A percentile compares a stretch with the other conserved stretches of the same genome.
Conservation (phyloP, 2,329 filamentous ascomycete species). For the Xenosphaeropsis pyriputrescens region DNA sequence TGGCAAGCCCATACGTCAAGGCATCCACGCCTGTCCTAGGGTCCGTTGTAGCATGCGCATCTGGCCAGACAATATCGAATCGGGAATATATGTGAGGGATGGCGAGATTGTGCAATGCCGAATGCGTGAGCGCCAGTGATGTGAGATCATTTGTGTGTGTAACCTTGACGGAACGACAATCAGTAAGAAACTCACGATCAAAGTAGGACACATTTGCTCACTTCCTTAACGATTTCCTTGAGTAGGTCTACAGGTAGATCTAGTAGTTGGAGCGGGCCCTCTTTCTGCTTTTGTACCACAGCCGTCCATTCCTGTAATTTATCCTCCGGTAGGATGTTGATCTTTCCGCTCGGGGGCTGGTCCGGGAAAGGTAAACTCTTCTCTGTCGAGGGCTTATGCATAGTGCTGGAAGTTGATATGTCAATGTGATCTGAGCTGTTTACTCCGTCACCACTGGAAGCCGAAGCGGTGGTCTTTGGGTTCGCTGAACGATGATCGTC, state of each 20-base stretch:
- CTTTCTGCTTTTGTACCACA: conserved; percentile 33
- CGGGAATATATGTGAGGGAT: conserved; percentile 71
- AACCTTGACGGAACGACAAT: conserved; percentile 31
- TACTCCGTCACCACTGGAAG: too few relatives aligned
- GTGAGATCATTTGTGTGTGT: conserved; percentile 73
- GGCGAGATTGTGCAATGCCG: conserved; percentile 58
- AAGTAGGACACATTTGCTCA: conserved; percentile 18
- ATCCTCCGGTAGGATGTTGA: conserved; percentile 34
- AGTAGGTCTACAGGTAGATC: conserved; percentile 68
- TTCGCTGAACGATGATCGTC: too few relatives aligned
- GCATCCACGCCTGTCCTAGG: conserved; percentile 65
- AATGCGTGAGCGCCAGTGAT: conserved; percentile 63
- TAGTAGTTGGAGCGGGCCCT: conserved; percentile 47
- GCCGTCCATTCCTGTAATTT: conserved; percentile 53
- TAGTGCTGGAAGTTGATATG: too few relatives aligned
- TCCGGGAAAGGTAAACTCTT: too few relatives aligned
- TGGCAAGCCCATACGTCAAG: conserved; percentile 68
- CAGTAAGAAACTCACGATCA: neutral
- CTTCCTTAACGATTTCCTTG: conserved; percentile 67
- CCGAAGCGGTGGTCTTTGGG: too few relatives aligned
- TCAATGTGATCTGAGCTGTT: too few relatives aligned
- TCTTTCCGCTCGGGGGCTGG: conserved; percentile 5
- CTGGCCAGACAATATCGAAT: conserved; percentile 83
- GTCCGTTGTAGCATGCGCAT: conserved; percentile 46
- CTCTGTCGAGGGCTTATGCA: too few relatives aligned